Base-by-base conservation (phyloP, 179 eudicot species). In the Spinacia oleracea region DNA sequence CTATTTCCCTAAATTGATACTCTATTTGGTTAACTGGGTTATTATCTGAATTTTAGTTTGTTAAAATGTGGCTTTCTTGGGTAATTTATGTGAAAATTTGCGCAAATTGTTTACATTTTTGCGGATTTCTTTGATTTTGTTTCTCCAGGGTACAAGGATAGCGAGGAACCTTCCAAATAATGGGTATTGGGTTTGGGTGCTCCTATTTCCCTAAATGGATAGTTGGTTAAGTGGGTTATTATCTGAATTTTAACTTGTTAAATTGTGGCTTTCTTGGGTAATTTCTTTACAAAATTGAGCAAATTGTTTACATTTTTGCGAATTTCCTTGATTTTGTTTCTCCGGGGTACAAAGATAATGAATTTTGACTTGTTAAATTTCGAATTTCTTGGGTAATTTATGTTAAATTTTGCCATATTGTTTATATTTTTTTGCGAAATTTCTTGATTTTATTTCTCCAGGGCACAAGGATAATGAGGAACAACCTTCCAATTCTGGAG, bases 131-230 rank as follows among this genome's bases (percentile, higher is more conserved):
- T 29, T 71, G 6, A 15, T 48, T 21, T 63, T 71, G 29, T 18
- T 77, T 78, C 50, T 78, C 50, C 79, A 85, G 91, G 75, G 62
- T 45, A 67, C 29, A 72, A 64, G 72, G 70, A 34, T 48, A 75
- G 72, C 58, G 76, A 29, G 63, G 84, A 83, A 58, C 48, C 65
- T 20, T n/a, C n/a, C n/a, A n/a, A n/a, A n/a, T n/a, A n/a, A n/a
- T n/a, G n/a, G n/a, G n/a, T n/a, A n/a, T n/a, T n/a, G n/a, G n/a
- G n/a, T n/a, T n/a, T n/a, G n/a, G n/a, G n/a, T n/a, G n/a, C 4
- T 29, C 53, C 53, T 48, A 48, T 21, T 60, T 1, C 6, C 75
- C 3, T 40, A 38, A 38, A 38, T 29, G 59, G 20, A 1, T 40
- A 48, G 3, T 43, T 43, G 21, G 12, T 43, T n/a, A 8, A n/a